Evolutionary conservation across 805 yeast genomes (phyloP).

Genomic region (Cyberlindnera xylosilytica): DNA sequence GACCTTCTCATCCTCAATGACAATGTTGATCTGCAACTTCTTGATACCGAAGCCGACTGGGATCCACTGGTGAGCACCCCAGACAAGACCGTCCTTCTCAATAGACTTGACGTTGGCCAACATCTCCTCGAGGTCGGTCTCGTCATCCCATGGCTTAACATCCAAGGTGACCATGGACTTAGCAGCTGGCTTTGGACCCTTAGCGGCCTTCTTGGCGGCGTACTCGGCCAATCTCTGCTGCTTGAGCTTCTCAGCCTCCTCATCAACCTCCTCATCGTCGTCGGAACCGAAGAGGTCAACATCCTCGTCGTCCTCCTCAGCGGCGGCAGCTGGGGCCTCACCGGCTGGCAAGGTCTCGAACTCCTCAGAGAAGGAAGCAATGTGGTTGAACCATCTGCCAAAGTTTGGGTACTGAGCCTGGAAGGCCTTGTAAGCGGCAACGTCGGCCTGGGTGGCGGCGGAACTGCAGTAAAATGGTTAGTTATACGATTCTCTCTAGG

Average conservation of each 20-base stretch:
- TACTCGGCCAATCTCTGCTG: slow-evolving; percentile 97
- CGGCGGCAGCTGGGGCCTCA: slow-evolving; percentile 42
- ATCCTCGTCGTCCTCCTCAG: slow-evolving; percentile 70
- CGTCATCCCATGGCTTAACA: slow-evolving; percentile 99
- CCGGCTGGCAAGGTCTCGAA: slow-evolving; percentile 81
- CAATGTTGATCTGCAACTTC: slow-evolving; percentile 98
- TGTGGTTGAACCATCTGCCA: slow-evolving; percentile 98
- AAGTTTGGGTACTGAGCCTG: slow-evolving; percentile 89
- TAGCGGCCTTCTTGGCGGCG: slow-evolving; percentile 95
- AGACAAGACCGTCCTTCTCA: slow-evolving; percentile 87
- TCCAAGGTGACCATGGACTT: slow-evolving; percentile 95
- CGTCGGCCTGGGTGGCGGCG: slow-evolving; percentile 94
- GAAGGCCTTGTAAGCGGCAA: slow-evolving; percentile 89
- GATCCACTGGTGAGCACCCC: slow-evolving; percentile 98
- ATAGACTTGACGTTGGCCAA: slow-evolving; percentile 81
- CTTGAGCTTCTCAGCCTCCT: slow-evolving; percentile 95
- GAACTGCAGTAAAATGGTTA: slow-evolving; percentile 45
- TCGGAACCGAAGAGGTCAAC: slow-evolving; percentile 93
- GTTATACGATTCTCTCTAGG: slow-evolving; percentile 2
- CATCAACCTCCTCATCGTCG: slow-evolving; percentile 93
- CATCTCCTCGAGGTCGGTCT: slow-evolving; percentile 90
- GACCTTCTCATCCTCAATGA: slow-evolving; percentile 95
- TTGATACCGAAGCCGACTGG: slow-evolving; percentile 99
- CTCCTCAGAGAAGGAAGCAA: slow-evolving; percentile 88
- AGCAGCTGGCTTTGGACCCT: slow-evolving; percentile 98